These are phyloP conservation scores for Tremella yokohamensis DNA, from an alignment of 768 basidiomycete species.

Conservation along the genomic window DNA sequence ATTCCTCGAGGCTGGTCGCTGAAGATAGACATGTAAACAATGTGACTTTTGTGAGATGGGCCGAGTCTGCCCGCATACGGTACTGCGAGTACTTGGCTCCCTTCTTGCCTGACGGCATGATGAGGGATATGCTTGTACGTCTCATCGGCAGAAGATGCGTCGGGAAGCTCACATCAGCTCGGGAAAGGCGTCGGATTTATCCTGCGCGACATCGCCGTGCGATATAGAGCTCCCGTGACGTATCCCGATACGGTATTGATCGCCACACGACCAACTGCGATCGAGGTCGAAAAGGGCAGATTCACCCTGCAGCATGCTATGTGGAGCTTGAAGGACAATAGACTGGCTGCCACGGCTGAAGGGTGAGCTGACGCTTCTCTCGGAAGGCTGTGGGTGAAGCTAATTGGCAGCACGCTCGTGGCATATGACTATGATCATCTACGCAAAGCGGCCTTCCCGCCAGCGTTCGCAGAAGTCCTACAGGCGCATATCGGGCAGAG, in stretches of 20 bases:
- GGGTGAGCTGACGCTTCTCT: slow-evolving; percentile 20
- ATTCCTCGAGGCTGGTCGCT: no score
- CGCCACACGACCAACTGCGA: slow-evolving; percentile 23
- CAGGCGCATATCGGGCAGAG: no score
- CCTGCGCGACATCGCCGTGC: slow-evolving; percentile 36
- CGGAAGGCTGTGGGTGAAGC: background rate
- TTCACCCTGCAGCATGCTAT: slow-evolving; percentile 30
- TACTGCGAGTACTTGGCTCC: slow-evolving; percentile 27
- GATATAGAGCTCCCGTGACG: slow-evolving; percentile 36
- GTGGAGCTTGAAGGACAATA: slow-evolving; percentile 32
- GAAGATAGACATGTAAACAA: slow-evolving; percentile 42
- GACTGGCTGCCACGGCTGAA: slow-evolving; percentile 35
- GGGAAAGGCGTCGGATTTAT: slow-evolving; percentile 41
- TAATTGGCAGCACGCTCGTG: background rate
- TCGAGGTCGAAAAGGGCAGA: slow-evolving; percentile 25
- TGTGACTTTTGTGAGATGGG: slow-evolving; percentile 37
- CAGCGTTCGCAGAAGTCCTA: background rate
- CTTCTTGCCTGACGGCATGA: slow-evolving; percentile 20
- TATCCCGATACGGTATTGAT: slow-evolving; percentile 45
- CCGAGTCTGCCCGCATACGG: slow-evolving; percentile 38
- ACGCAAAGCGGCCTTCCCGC: background rate
- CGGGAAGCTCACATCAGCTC: slow-evolving; percentile 21
- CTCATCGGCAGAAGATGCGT: background rate
- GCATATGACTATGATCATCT: background rate
- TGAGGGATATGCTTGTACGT: slow-evolving; percentile 33